These are phyloP conservation scores for Cubamyces sp. DNA, from an alignment of 768 basidiomycete species.

Conservation along the genomic window DNA sequence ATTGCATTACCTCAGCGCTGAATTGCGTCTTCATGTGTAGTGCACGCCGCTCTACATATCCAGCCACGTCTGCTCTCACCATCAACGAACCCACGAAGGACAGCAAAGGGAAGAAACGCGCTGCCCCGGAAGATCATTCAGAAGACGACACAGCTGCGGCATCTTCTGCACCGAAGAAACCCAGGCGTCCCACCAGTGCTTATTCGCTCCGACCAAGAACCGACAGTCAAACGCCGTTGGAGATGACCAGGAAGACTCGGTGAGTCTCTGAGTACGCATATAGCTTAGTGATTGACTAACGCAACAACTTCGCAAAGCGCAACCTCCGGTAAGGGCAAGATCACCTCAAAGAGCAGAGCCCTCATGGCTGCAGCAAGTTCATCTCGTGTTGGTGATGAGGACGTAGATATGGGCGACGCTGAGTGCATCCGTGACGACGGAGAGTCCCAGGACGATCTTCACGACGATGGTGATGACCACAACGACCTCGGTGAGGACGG, in stretches of 20 bases:
- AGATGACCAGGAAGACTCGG: slow-evolving; percentile 82
- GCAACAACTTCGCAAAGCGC: slow-evolving; percentile 41
- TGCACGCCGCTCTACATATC: slow-evolving; percentile 59
- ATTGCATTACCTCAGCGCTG: slow-evolving; percentile 8
- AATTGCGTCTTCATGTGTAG: slow-evolving; percentile 40
- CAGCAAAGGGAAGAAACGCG: slow-evolving; percentile 92
- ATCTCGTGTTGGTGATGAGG: slow-evolving; percentile 68
- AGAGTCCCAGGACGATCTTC: slow-evolving; percentile 52
- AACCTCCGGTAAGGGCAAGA: slow-evolving; percentile 61
- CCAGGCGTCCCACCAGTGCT: slow-evolving; percentile 51
- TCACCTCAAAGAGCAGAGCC: slow-evolving; percentile 39
- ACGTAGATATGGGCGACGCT: slow-evolving; percentile 77
- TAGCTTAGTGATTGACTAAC: slow-evolving; percentile 13
- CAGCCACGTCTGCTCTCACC: slow-evolving; percentile 47
- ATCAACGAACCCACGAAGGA: slow-evolving; percentile 81
- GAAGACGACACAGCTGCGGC: slow-evolving; percentile 58
- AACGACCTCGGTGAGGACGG: slow-evolving; percentile 49
- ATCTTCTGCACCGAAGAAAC: slow-evolving; percentile 57
- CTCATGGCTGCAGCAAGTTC: slow-evolving; percentile 58
- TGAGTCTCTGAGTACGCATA: slow-evolving; percentile 32
- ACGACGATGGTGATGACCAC: slow-evolving; percentile 48
- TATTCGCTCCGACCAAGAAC: slow-evolving; percentile 72
- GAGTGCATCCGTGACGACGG: slow-evolving; percentile 53
- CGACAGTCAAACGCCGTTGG: slow-evolving; percentile 44
- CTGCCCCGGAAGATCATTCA: slow-evolving; percentile 67